Evolutionary conservation across 495 filamentous ascomycete species (phyloP).

Genomic region (Penicillium pancosmium): DNA sequence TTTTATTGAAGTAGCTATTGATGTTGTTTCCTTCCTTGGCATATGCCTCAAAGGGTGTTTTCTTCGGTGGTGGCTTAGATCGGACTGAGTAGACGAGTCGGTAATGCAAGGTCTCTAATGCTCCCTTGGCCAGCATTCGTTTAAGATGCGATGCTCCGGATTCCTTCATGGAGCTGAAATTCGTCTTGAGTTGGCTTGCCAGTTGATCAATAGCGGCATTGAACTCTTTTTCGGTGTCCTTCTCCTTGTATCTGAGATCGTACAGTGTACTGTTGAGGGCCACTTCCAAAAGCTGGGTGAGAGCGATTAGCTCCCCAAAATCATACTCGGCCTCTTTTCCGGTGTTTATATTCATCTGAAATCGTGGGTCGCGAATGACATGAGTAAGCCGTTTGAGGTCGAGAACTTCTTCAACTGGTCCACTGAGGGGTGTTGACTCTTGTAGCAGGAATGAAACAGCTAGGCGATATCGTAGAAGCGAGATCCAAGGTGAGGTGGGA

Average conservation of each 20-base stretch:
- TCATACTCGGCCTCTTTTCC: slow-evolving; percentile 54
- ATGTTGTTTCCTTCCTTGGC: slow-evolving; percentile 23
- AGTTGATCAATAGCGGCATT: slow-evolving; percentile 71
- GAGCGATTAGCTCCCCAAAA: slow-evolving; percentile 65
- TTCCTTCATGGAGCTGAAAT: slow-evolving; percentile 74
- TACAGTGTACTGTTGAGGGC: slow-evolving; percentile 66
- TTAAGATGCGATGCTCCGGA: slow-evolving; percentile 71
- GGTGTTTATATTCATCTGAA: slow-evolving; percentile 44
- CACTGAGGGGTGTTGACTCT: slow-evolving; percentile 48
- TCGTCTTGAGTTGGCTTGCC: slow-evolving; percentile 59
- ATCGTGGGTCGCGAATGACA: slow-evolving; percentile 50
- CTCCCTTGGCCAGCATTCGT: slow-evolving; percentile 72
- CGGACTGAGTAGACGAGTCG: slow-evolving; percentile 71
- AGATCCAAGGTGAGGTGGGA: slow-evolving; percentile 52
- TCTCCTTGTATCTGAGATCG: slow-evolving; percentile 30
- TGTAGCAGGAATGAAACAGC: slow-evolving; percentile 70
- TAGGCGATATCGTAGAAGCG: slow-evolving; percentile 70
- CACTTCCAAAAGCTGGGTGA: slow-evolving; percentile 69
- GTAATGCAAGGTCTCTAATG: slow-evolving; percentile 69
- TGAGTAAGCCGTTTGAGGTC: slow-evolving; percentile 53
- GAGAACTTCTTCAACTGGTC: slow-evolving; percentile 47
- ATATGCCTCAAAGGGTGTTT: slow-evolving; percentile 53
- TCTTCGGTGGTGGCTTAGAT: slow-evolving; percentile 62
- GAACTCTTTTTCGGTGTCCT: slow-evolving; percentile 55
- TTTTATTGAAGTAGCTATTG: slow-evolving; percentile 12